Conservation (phyloP, 148 eudicot species). For the Persicaria tinctoria region DNA sequence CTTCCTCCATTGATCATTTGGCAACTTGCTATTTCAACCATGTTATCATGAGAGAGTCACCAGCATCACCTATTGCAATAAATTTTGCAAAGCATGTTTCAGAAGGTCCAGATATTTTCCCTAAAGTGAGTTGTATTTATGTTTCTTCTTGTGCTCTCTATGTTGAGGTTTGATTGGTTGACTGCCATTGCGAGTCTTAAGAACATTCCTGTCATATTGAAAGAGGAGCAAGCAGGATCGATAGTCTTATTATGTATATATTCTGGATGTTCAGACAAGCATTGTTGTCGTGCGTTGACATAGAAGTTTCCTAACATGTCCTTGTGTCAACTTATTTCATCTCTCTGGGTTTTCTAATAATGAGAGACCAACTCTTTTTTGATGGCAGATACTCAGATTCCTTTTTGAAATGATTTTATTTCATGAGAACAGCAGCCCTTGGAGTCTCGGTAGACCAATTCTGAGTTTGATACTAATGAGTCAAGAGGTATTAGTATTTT, state of each 20-base stretch:
- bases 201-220: neutral
- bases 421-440: conserved; percentile 56
- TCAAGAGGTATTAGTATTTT: conserved; percentile 50
- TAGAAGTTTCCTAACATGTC: neutral
- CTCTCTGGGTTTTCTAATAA: neutral
- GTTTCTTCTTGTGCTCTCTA: neutral
- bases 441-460: conserved; percentile 83
- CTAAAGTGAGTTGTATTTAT: conserved; percentile 49
- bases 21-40: conserved; percentile 79
- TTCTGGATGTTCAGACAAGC: neutral
- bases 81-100: conserved; percentile 63
- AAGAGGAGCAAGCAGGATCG: neutral
- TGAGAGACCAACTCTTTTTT: conserved; percentile 6
- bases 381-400: conserved; percentile 60
- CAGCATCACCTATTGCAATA: conserved; percentile 58
- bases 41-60: conserved; percentile 62
- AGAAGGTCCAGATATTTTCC: conserved; percentile 61
- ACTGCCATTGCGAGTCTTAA: neutral
- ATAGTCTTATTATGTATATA: neutral
- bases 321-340: neutral
- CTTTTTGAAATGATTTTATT: conserved; percentile 77
- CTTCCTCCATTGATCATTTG: conserved; percentile 71
- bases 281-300: neutral
- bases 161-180: neutral
- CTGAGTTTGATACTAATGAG: conserved; percentile 78